These are phyloP conservation scores for Tirmania nivea DNA, from an alignment of 495 filamentous ascomycete genomes.

Conservation along the genomic window DNA sequence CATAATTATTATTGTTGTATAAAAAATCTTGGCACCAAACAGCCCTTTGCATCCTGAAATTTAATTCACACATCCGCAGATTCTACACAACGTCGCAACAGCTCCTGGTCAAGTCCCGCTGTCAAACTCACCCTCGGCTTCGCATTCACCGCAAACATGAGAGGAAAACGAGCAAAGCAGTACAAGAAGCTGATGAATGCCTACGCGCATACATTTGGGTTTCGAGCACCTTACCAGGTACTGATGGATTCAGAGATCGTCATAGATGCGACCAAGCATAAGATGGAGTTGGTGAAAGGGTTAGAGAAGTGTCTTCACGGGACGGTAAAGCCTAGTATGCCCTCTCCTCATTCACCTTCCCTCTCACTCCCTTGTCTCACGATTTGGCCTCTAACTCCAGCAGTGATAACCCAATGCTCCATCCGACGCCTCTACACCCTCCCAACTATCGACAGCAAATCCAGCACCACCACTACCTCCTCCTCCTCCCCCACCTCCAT, in stretches of 20 bases:
- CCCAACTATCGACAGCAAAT: conserved; percentile 1
- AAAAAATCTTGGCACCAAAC: too few species aligned
- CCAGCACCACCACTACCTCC: not conserved
- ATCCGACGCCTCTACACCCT: conserved; percentile 51
- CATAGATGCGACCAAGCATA: conserved; percentile 46
- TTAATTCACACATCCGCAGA: too few species aligned
- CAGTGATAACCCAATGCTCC: conserved; percentile 43
- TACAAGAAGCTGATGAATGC: conserved; percentile 93
- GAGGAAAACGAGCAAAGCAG: conserved; percentile 80
- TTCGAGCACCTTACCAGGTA: conserved; percentile 86
- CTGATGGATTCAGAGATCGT: conserved; percentile 71
- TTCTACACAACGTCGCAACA: too few species aligned
- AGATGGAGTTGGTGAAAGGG: conserved; percentile 53
- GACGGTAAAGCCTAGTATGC: conserved; percentile 60
- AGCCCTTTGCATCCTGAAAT: too few species aligned
- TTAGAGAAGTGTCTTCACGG: conserved; percentile 59
- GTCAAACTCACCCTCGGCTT: too few species aligned
- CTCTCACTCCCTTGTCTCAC: not conserved
- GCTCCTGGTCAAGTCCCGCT: too few species aligned
- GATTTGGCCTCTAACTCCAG: not conserved
- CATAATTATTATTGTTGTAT: too few species aligned
- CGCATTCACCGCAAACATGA: conserved; percentile 29
- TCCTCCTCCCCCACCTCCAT: not conserved
- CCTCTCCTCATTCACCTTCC: not conserved
- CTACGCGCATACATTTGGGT: conserved; percentile 62